A percentile compares a stretch with the other conserved stretches of the same genome.
These are phyloP conservation scores for Gamarada debralockiae DNA, from an alignment of 495 filamentous ascomycete genomes.

Conservation along the genomic window DNA sequence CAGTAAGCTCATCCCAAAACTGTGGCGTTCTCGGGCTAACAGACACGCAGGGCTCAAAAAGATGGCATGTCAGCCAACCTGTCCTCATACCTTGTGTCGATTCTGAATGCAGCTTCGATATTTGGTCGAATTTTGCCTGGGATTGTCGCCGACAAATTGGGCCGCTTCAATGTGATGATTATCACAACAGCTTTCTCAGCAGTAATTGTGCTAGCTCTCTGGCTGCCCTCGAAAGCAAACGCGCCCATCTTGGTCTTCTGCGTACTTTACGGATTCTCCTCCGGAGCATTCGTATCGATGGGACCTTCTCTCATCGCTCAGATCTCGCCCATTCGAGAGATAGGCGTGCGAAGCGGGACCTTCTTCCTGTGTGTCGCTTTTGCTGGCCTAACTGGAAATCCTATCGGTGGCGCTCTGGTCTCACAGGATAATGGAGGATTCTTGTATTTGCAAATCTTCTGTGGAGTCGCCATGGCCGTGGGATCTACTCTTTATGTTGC, in stretches of 20 bases:
- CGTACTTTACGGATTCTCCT: slow-evolving; percentile 67
- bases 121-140: slow-evolving; percentile 69
- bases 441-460: slow-evolving; percentile 60
- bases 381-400: slow-evolving; percentile 64
- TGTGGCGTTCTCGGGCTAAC: too few species aligned
- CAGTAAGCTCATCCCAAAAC: slow-evolving; percentile 21
- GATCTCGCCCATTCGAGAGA: slow-evolving; percentile 67
- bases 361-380: slow-evolving; percentile 60
- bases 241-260: slow-evolving; percentile 63
- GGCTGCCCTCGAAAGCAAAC: slow-evolving; percentile 58
- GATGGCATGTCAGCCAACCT: slow-evolving; percentile 57
- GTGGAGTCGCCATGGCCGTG: slow-evolving; percentile 54
- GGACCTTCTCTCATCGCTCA: slow-evolving; percentile 57
- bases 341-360: slow-evolving; percentile 69
- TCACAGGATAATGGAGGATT: slow-evolving; percentile 49
- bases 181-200: slow-evolving; percentile 53
- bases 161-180: slow-evolving; percentile 72
- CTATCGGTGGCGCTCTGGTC: slow-evolving; percentile 71
- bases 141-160: slow-evolving; percentile 66
- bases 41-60: slow-evolving; percentile 31
- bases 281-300: slow-evolving; percentile 67
- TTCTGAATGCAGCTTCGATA: slow-evolving; percentile 70
- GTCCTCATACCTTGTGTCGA: slow-evolving; percentile 62
- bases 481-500: slow-evolving; percentile 47
- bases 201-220: slow-evolving; percentile 64